A percentile compares a stretch with the other conserved stretches of the same genome.
phyloP scores from a whole-genome alignment of 177 flowering plant genomes.

The Vitis hybrid region DNA sequence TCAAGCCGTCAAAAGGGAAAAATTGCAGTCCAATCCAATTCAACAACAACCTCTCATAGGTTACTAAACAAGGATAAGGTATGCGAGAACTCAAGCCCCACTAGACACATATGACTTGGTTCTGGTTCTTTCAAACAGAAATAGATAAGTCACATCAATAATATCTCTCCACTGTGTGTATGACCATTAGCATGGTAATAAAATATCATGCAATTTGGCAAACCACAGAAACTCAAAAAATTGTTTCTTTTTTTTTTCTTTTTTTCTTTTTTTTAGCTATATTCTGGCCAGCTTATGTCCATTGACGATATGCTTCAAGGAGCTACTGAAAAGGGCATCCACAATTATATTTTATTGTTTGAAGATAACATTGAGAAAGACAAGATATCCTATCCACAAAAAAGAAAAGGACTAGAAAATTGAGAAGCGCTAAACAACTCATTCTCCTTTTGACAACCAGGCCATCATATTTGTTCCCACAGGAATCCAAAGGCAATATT shows the following conservation, averaged over 20 bases:
- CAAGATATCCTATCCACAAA: slow-evolving; percentile 13
- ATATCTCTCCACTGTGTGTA: not conserved
- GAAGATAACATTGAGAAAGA: slow-evolving; percentile 7
- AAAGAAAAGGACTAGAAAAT: not conserved
- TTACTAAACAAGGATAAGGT: slow-evolving; percentile 13
- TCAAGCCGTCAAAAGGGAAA: not conserved
- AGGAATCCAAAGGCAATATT: not conserved
- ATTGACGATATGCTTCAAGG: not conserved
- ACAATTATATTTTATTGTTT: slow-evolving; percentile 3
- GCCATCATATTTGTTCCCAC: not conserved
- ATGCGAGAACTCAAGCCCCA: not conserved
- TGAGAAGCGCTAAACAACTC: not conserved
- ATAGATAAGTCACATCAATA: not conserved
- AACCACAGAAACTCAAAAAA: not conserved
- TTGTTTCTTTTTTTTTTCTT: too few relatives aligned
- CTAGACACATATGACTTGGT: slow-evolving; percentile 6
- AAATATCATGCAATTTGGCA: not conserved
- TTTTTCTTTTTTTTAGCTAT: not conserved
- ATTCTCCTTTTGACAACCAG: not conserved
- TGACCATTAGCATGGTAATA: not conserved
- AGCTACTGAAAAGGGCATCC: slow-evolving; percentile 2
- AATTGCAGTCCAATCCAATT: not conserved
- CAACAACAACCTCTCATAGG: slow-evolving; percentile 6
- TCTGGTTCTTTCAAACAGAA: not conserved
- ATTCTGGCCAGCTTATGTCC: not conserved